phyloP scores from a whole-genome alignment of 2,329 filamentous ascomycete species.

The Fusarium sp. region DNA sequence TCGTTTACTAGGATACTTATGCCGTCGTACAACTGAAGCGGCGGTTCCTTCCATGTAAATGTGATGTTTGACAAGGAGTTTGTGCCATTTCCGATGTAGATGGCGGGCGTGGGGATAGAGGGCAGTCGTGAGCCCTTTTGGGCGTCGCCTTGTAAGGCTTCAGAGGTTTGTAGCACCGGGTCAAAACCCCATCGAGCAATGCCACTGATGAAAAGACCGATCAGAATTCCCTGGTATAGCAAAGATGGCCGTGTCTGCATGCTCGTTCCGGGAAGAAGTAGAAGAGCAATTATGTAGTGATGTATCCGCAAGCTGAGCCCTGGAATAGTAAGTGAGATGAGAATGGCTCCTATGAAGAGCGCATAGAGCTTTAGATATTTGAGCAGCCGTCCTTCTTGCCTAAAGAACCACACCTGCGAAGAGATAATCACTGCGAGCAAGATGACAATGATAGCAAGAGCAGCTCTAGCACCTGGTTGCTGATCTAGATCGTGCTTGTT shows the following conservation, averaged over 20 bases:
- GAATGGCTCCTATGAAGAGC: conserved; percentile 74
- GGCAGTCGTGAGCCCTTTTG: conserved; percentile 74
- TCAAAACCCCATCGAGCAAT: conserved; percentile 96
- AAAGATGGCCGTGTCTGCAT: conserved; percentile 89
- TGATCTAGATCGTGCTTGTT: conserved; percentile 89
- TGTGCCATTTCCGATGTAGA: conserved; percentile 58
- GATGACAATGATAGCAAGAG: conserved; percentile 82
- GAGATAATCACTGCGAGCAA: conserved; percentile 76
- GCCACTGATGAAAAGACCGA: conserved; percentile 92
- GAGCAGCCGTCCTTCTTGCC: conserved; percentile 84
- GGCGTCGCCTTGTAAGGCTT: conserved; percentile 76
- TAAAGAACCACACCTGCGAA: conserved; percentile 87
- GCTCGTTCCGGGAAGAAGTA: conserved; percentile 88
- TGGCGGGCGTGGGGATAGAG: conserved; percentile 61
- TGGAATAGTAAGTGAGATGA: conserved; percentile 79
- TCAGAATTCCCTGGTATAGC: conserved; percentile 87
- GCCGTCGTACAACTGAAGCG: conserved; percentile 72
- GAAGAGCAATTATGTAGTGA: conserved; percentile 90
- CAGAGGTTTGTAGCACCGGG: conserved; percentile 85
- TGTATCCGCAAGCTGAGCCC: conserved; percentile 88
- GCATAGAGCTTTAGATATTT: conserved; percentile 83
- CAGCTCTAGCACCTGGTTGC: conserved; percentile 89
- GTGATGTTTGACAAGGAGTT: conserved; percentile 72
- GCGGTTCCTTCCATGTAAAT: conserved; percentile 66
- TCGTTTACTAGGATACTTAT: conserved; percentile 87